Evolutionary conservation across 345 rosid species (phyloP).

Genomic region (Melaleuca quinquenervia): DNA sequence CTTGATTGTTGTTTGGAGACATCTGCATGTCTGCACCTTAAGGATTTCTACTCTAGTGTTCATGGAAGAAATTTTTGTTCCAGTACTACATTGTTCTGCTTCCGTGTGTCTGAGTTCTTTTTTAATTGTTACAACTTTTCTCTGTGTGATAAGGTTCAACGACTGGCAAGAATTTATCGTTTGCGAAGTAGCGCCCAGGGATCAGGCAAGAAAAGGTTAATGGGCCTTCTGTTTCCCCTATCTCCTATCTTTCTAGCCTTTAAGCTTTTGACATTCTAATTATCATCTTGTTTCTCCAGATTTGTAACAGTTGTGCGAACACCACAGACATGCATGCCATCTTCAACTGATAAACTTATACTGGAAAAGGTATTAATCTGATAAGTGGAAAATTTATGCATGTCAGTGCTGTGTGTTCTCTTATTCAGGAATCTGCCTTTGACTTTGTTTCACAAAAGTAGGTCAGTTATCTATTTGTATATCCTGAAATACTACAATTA

Average conservation of each 20-base stretch:
- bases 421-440: not conserved
- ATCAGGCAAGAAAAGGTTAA: constrained; percentile 80
- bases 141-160: constrained; percentile 30
- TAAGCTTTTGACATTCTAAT: not conserved
- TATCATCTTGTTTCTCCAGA: constrained; percentile 16
- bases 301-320: constrained; percentile 66
- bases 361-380: constrained; percentile 42
- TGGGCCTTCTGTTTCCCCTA: not conserved
- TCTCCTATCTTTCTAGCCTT: not conserved
- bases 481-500: not conserved
- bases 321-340: constrained; percentile 76
- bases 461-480: not conserved
- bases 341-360: constrained; percentile 59
- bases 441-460: not conserved
- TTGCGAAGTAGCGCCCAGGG: constrained; percentile 52
- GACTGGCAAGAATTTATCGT: constrained; percentile 68
- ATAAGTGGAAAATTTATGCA: not conserved
- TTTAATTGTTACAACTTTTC: not conserved
- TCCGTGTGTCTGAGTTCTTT: not conserved
- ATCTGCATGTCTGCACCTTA: not conserved
- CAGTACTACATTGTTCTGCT: not conserved
- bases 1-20: not conserved
- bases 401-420: not conserved
- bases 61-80: not conserved
- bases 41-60: not conserved